Base-by-base conservation (phyloP, 345 rosid species). In the Brassica rapa region DNA sequence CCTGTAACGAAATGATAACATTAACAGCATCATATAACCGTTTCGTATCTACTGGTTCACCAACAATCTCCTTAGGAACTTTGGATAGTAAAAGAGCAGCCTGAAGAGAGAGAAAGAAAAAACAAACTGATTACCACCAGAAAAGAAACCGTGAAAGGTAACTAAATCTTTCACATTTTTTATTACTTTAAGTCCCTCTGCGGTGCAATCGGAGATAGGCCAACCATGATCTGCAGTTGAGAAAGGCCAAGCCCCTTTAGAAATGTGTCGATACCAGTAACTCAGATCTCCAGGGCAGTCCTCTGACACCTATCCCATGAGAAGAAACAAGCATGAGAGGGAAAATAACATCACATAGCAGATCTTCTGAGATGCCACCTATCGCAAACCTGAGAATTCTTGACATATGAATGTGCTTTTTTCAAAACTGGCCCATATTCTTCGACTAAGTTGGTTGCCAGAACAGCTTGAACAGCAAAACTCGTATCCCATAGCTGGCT, bases 221-320 rank as follows among this genome's bases (percentile, higher is more conserved):
- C 98, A 95, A 82, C 99, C 97, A 3, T 94, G 99, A 86, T 93
- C 99, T 39, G 86, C 94, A 39, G 97, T 93, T 64, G 99, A 95
- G 85, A 93, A 95, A 73, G 98, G 94, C 98, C 99, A 93, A 73
- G 96, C 99, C 62, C 98, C 99, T 84, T 93, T 95, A 67, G 99
- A 95, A 83, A 95, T 91, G 86, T 95, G 99, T 46, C 97, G 96
- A 39, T 93, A 89, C 98, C 98, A 93, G 81, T 62, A 83, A 37
- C 81, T 74, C 79, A 90, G 93, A 80, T 92, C 88, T 74, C 97
- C 97, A 2, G 90, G 91, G 86, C 97, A 94, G 81, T 94, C 88
- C 51, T 89, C 97, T 77, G 71, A 23, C 49, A 92, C 97, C 98
- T 94, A 86, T 56, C 70, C 53, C 80, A 70, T 35, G 62, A 67